Evolutionary conservation across 192 early-diverging fungal genomes (phyloP), one percentile per base, ranked within the genome.

Genomic region (Podila minutissima): DNA sequence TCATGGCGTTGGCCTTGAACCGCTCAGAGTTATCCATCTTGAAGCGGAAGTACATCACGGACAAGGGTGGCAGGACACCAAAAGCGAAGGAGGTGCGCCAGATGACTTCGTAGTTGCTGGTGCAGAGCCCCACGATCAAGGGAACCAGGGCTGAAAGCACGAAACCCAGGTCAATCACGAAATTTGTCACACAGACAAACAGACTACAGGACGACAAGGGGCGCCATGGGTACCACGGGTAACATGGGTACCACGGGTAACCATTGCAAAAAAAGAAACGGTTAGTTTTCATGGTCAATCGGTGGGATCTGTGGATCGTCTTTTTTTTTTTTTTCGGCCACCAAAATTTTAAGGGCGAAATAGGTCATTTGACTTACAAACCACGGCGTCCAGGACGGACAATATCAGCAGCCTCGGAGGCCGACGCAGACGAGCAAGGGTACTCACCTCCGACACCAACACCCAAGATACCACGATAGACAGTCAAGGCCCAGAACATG

Each of bases 71-170:
- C 2, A 83, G 19, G 32, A 85, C 68, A 5, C 87, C 87, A 41
- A 88, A 71, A 66, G 86, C 87, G 55, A 88, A 76, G 19, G 87
- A 84, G n/a, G 85, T 49, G 55, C 88, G 75, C 88, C 88, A 89
- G 12, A 82, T 75, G 50, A 71, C 74, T 33, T 83, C 82, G n/a
- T 87, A 67, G 37, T 59, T 64, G 31, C 62, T 58, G 33, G 77
- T 76, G 22, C 81, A 84, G 59, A 85, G 74, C 5, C 74, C 84
- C 3, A 86, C 74, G 19, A 88, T 29, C 51, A 88, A 58, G 22
- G 77, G 78, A 12, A 84, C 64, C 38, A 82, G 58, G 9, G 83
- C 72, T 3, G 72, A 74, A 33, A 84, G 68, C 20, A 84, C 57
- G 58, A 76, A 84, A 8, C 83, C 83, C 59, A 57, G 53, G 63